These are phyloP conservation scores for Blastocladiella emersonii DNA, from an alignment of 371 early-diverging fungal species.

Conservation along the genomic window DNA sequence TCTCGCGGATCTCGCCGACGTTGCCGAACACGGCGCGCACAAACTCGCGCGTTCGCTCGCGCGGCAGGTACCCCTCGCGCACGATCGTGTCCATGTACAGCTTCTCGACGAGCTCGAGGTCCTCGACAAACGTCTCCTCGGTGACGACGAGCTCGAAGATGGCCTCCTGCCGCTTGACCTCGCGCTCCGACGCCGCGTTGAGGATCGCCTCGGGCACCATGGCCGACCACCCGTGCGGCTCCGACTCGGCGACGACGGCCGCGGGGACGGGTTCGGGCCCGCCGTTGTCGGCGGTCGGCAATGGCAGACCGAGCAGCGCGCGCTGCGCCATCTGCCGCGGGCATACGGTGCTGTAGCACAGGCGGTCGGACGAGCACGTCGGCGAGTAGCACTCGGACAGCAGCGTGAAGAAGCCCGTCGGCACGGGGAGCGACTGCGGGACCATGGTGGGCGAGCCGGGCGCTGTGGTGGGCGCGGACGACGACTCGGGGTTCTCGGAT, in stretches of 20 bases:
- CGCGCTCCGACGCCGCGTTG: constrained; percentile 48
- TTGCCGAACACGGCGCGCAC: constrained; percentile 70
- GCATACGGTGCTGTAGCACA: constrained; percentile 75
- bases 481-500: too few species aligned
- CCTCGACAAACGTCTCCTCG: constrained; percentile 78
- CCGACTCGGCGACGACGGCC: constrained; percentile 11
- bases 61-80: constrained; percentile 38
- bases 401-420: constrained; percentile 72
- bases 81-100: not conserved
- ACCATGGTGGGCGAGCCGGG: too few species aligned
- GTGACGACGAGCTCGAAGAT: constrained; percentile 82
- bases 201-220: constrained; percentile 53
- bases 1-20: constrained; percentile 47
- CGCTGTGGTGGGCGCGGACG: too few species aligned
- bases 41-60: constrained; percentile 41
- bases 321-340: constrained; percentile 50
- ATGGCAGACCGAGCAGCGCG: not conserved
- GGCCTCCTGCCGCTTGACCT: constrained; percentile 77
- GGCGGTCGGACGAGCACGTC: constrained; percentile 59
- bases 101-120: constrained; percentile 52
- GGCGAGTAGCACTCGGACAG: constrained; percentile 83
- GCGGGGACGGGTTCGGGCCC: not conserved
- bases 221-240: constrained; percentile 46
- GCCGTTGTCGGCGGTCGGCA: not conserved
- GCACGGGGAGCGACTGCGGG: constrained; percentile 16